Conservation (phyloP, 2,329 filamentous ascomycete species). For the Cordyceps tenuipes region DNA sequence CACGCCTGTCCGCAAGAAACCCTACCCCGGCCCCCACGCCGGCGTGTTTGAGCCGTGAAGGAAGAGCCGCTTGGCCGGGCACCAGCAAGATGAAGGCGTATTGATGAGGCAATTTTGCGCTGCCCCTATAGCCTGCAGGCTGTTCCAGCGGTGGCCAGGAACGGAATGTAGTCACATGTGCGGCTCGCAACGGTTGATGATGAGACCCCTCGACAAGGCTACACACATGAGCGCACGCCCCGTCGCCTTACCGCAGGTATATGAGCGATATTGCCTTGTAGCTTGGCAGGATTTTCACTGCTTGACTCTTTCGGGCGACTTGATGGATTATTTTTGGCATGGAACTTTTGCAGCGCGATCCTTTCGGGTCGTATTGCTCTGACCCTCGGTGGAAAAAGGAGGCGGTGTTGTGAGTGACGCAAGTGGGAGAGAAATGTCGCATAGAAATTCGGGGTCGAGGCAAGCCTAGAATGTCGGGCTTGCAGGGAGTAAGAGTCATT, state of each 20-base stretch:
- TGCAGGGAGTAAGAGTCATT: not conserved
- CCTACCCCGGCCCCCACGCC: too few species aligned
- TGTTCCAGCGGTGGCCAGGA: too few species aligned
- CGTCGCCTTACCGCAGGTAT: not conserved
- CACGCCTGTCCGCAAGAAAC: too few species aligned
- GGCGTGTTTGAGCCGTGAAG: too few species aligned
- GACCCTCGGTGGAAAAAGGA: not conserved
- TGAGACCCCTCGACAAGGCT: not conserved
- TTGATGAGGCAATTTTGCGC: not conserved
- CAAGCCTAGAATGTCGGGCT: not conserved
- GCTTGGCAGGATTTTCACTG: not conserved
- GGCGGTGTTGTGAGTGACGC: not conserved
- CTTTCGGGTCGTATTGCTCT: not conserved
- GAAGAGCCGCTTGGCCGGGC: too few species aligned
- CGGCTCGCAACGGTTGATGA: not conserved
- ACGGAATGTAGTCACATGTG: too few species aligned
- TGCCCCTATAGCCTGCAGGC: too few species aligned
- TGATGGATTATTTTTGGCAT: not conserved
- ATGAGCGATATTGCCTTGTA: conserved; percentile 3
- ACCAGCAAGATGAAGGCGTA: not conserved
- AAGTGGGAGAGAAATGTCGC: not conserved
- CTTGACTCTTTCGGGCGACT: not conserved
- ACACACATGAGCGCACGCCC: conserved; percentile 1
- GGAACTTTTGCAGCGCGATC: not conserved
- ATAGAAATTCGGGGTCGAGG: not conserved